phyloP scores from a whole-genome alignment of 345 rosid species.

The Zanthoxylum bungeanum region DNA sequence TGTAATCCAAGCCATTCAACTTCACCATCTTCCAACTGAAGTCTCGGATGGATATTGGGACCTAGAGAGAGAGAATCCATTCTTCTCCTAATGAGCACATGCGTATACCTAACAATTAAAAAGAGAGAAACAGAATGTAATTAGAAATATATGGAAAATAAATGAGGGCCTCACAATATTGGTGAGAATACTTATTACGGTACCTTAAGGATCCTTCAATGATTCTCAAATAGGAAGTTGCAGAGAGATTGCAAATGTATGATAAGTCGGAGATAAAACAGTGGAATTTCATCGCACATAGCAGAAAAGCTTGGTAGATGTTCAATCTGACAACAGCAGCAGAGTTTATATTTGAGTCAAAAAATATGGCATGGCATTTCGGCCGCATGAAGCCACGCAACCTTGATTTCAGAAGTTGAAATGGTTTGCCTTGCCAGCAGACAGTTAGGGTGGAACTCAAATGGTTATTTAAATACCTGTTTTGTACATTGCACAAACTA shows the following conservation, averaged over 20 bases:
- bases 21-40: slow-evolving; percentile 44
- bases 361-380: slow-evolving; percentile 76
- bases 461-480: slow-evolving; percentile 70
- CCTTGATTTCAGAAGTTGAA: slow-evolving; percentile 37
- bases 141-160: not conserved
- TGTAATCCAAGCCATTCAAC: slow-evolving; percentile 77
- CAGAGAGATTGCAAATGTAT: slow-evolving; percentile 41
- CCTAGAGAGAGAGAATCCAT: slow-evolving; percentile 32
- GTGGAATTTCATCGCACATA: slow-evolving; percentile 85
- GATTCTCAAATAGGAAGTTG: slow-evolving; percentile 31
- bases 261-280: slow-evolving; percentile 56
- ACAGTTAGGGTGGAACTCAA: slow-evolving; percentile 61
- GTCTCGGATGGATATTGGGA: slow-evolving; percentile 33
- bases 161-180: not conserved
- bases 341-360: slow-evolving; percentile 76
- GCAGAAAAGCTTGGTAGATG: slow-evolving; percentile 70
- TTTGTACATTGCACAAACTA: slow-evolving; percentile 8
- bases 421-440: slow-evolving; percentile 55
- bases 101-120: slow-evolving; percentile 47
- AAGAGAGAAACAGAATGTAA: not conserved
- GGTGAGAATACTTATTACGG: not conserved
- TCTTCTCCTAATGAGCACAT: slow-evolving; percentile 45
- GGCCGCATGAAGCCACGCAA: slow-evolving; percentile 58
- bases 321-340: slow-evolving; percentile 63
- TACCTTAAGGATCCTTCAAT: slow-evolving; percentile 63